Base-by-base conservation (phyloP, 2,329 filamentous ascomycete genomes). In the Drechslerella coelobrocha region DNA sequence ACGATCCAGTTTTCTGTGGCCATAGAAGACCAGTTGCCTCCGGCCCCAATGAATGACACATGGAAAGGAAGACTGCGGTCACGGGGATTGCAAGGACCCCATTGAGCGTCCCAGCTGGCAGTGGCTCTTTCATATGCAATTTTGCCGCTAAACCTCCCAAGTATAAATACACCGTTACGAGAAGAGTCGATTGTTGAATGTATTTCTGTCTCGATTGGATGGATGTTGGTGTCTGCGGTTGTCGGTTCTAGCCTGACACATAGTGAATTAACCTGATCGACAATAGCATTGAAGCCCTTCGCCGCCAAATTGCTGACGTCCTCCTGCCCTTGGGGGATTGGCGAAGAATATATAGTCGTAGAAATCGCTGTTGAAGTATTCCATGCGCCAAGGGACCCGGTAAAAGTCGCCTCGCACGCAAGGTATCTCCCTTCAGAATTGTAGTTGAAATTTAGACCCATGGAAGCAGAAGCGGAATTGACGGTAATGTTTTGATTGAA, bases 31-130 rank as follows among this genome's bases (percentile, higher is more conserved):
- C 60, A 57, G 9, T 26, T 4, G 2, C 50, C 48, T 24, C 60
- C 48, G 26, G n/a, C 50, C n/a, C 41, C 62, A 10, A 37, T 41
- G 10, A 61, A 48, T 6, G 26, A 41, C 5, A 59, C 50, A 5
- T 26, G 27, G 41, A 68, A 50, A 2, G 62, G 62, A 10, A 68
- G 55, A 12, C 21, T 34, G 10, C n/a, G 14, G 0, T 27, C 12
- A 4, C 9, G 12, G n/a, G 23, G 24, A 24, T 68, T 39, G 24
- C 55, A 61, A n/a, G 62, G 54, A 2, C 62, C 62, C 62, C 62
- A 68, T 19, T n/a, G 4, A 8, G 39, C 50, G 14, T 34, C 24
- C 62, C 62, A 68, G 23, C 2, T 50, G 7, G 61, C 61, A 6
- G 34, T 43, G 8, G 41, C 48, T 4, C 21, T 23, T 10, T 51